phyloP scores from a whole-genome alignment of 495 filamentous ascomycete species.

The Xylaria cubensis region DNA sequence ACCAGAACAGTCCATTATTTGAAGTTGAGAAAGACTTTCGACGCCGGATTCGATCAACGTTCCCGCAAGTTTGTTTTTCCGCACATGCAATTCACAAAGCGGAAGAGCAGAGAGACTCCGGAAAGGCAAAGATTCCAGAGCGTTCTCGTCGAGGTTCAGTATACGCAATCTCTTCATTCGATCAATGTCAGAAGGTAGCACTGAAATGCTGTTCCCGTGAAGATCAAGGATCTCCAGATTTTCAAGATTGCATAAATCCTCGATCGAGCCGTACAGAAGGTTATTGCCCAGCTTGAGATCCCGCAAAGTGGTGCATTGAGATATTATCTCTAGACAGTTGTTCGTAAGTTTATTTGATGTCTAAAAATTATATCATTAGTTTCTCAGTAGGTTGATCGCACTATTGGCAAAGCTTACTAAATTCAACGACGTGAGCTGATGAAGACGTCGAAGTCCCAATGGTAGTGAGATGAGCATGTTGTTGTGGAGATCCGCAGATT shows the following conservation, averaged over 20 bases:
- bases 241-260: conserved; percentile 62
- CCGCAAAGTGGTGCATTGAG: conserved; percentile 70
- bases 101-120: conserved; percentile 68
- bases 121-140: conserved; percentile 72
- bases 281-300: conserved; percentile 88
- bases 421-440: conserved; percentile 78
- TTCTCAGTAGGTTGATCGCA: conserved; percentile 3
- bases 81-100: conserved; percentile 74
- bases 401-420: conserved; percentile 58
- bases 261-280: conserved; percentile 68
- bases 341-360: conserved; percentile 81
- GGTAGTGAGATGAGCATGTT: conserved; percentile 78
- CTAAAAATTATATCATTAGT: conserved; percentile 46
- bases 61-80: conserved; percentile 79
- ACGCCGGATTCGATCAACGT: conserved; percentile 70
- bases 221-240: conserved; percentile 83
- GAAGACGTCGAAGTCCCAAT: conserved; percentile 73
- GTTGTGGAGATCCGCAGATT: conserved; percentile 83
- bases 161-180: conserved; percentile 70
- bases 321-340: conserved; percentile 71
- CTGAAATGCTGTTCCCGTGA: conserved; percentile 78
- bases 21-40: conserved; percentile 64
- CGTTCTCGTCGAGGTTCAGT: conserved; percentile 80
- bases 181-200: conserved; percentile 71
- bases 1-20: conserved; percentile 74